Percentiles rank a stretch among this genome's conserved stretches.
These are phyloP conservation scores for Beauveria australis DNA, from an alignment of 2,329 filamentous ascomycete species.

Conservation along the genomic window DNA sequence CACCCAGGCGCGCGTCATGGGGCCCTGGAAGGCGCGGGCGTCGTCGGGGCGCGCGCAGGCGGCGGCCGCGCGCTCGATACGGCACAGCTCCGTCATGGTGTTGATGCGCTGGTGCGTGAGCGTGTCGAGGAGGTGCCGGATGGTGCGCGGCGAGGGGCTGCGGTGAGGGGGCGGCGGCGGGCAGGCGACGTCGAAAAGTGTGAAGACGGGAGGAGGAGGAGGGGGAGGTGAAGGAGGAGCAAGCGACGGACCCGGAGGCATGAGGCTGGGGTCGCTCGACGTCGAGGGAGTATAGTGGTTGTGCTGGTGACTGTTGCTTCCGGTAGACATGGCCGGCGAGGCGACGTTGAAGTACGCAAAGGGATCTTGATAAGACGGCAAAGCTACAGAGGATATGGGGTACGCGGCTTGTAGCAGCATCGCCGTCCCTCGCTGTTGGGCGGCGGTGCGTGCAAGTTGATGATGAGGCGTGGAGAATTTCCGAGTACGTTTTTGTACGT, in stretches of 20 bases:
- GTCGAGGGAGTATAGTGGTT: conserved; percentile 11
- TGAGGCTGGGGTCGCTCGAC: conserved; percentile 12
- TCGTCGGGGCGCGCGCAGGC: conserved; percentile 50
- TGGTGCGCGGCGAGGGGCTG: background rate
- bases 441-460: background rate
- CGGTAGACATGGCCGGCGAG: conserved; percentile 13
- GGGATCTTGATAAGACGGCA: conserved; percentile 11
- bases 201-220: background rate
- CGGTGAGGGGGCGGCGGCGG: background rate
- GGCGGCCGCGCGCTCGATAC: conserved; percentile 60
- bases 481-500: background rate
- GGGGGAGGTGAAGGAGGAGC: background rate
- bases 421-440: background rate
- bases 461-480: background rate
- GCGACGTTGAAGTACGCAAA: conserved; percentile 2
- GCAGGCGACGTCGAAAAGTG: background rate
- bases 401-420: conserved; percentile 17
- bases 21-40: conserved; percentile 46
- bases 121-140: conserved; percentile 50
- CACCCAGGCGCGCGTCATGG: conserved; percentile 64
- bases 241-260: background rate
- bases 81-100: conserved; percentile 63
- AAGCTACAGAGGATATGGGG: background rate
- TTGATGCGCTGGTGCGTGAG: conserved; percentile 62
- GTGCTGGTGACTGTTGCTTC: conserved; percentile 1